Evolutionary conservation across 2,329 filamentous ascomycete species (phyloP).

Genomic region (Apiospora rasikravindrae): DNA sequence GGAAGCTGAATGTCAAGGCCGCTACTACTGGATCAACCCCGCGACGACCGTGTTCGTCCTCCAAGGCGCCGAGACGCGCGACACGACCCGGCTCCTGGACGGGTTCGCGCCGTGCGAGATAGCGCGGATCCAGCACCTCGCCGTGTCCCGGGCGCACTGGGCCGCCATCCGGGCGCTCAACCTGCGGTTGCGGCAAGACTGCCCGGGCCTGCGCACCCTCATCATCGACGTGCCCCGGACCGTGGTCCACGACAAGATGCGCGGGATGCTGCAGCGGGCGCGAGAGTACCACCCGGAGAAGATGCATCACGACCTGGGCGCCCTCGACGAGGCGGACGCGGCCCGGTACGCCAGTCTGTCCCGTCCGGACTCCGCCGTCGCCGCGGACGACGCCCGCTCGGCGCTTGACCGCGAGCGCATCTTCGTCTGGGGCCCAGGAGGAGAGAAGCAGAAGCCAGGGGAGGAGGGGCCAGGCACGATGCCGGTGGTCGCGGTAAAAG

Average conservation of each 20-base stretch:
- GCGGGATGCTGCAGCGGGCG: not conserved
- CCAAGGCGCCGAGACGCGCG: not conserved
- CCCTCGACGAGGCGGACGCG: not conserved
- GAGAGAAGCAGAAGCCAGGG: too few relatives aligned
- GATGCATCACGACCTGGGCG: not conserved
- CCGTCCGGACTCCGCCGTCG: not conserved
- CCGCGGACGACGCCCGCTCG: not conserved
- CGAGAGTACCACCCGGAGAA: too few relatives aligned
- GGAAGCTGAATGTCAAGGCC: not conserved
- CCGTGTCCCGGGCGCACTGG: not conserved
- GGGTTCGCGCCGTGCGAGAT: not conserved
- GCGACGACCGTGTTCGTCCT: not conserved
- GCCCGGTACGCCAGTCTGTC: not conserved
- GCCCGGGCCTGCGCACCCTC: not conserved
- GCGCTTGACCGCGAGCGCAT: not conserved
- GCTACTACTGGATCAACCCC: constrained; percentile 2
- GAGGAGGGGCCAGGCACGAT: not conserved
- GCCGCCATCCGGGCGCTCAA: not conserved
- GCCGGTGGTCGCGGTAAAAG: not conserved
- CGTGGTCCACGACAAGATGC: not conserved
- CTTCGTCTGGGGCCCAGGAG: not conserved
- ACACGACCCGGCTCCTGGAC: not conserved
- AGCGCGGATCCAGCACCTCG: not conserved
- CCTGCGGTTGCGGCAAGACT: not conserved
- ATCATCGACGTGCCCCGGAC: not conserved